These are phyloP conservation scores for Ensete ventricosum DNA, from an alignment of 176 grass and related monocot genomes.

Conservation along the genomic window DNA sequence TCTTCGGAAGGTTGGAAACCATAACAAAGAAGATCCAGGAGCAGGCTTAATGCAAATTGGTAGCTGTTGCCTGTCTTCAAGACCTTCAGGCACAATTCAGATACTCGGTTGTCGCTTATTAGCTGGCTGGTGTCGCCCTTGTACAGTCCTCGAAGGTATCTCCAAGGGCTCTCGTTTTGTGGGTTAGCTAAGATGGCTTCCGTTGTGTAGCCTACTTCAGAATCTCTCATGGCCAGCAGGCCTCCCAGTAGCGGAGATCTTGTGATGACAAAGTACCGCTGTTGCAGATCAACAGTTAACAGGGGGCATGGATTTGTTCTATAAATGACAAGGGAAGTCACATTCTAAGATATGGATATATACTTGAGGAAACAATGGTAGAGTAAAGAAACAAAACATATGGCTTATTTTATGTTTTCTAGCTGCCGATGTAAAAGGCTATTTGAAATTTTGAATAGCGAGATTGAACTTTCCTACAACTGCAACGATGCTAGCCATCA, in stretches of 20 bases:
- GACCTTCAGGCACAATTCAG: slow-evolving; percentile 57
- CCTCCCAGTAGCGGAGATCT: slow-evolving; percentile 66
- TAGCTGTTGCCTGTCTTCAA: slow-evolving; percentile 43
- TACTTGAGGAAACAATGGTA: not conserved
- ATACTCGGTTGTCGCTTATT: slow-evolving; percentile 43
- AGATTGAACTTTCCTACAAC: too few species aligned
- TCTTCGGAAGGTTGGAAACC: slow-evolving; percentile 70
- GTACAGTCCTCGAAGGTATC: slow-evolving; percentile 71
- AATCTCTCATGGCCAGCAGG: slow-evolving; percentile 55
- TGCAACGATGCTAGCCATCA: too few species aligned
- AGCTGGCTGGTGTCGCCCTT: slow-evolving; percentile 52
- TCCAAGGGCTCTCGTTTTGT: slow-evolving; percentile 91
- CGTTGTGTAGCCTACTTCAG: slow-evolving; percentile 74
- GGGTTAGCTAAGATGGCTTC: slow-evolving; percentile 57
- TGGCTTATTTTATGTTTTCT: too few species aligned
- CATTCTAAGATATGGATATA: not conserved
- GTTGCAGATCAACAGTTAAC: slow-evolving; percentile 14
- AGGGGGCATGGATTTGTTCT: not conserved
- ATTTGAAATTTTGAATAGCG: too few species aligned
- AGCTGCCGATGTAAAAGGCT: too few species aligned
- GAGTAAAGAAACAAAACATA: not conserved
- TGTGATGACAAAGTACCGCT: slow-evolving; percentile 87
- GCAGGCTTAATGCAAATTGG: slow-evolving; percentile 56
- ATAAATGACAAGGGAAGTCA: not conserved
- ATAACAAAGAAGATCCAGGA: slow-evolving; percentile 58